Percentiles rank a stretch among this genome's conserved stretches.
phyloP scores from a whole-genome alignment of 169 alveolate genomes.

The Plasmodium vivax region DNA sequence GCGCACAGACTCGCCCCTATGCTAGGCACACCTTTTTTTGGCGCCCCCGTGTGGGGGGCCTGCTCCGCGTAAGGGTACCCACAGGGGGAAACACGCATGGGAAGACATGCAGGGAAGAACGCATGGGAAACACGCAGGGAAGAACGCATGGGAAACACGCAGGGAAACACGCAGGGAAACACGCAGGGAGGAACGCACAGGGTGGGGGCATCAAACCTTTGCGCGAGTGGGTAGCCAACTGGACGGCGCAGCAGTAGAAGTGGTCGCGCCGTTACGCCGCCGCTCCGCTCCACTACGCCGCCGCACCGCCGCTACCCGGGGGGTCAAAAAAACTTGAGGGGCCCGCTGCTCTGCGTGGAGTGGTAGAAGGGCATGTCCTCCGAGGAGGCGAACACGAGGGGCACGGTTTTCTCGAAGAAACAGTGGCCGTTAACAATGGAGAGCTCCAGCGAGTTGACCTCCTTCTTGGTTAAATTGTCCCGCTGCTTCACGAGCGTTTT shows the following conservation, averaged over 20 bases:
- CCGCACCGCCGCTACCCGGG: not conserved
- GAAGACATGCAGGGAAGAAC: not conserved
- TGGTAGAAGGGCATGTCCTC: conserved; percentile 47
- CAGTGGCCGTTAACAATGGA: conserved; percentile 36
- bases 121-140: too few species aligned
- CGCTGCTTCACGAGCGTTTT: conserved; percentile 65
- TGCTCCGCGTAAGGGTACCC: not conserved
- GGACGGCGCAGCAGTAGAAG: not conserved
- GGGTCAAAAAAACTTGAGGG: conserved; percentile 25
- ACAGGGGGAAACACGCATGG: not conserved
- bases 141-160: too few species aligned
- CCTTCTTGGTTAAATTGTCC: conserved; percentile 66
- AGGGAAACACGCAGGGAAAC: not conserved
- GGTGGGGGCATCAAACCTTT: not conserved
- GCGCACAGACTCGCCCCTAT: not conserved
- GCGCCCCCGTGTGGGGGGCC: not conserved
- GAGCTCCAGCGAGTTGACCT: conserved; percentile 12
- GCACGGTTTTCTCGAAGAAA: conserved; percentile 53
- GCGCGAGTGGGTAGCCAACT: not conserved
- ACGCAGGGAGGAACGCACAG: too few species aligned
- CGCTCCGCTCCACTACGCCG: not conserved
- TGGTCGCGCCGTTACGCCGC: not conserved
- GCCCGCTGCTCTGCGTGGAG: conserved; percentile 8
- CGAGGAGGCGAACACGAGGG: conserved; percentile 41
- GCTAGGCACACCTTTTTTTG: not conserved